Evolutionary conservation across 306 rosid species (phyloP), one percentile per base, ranked within the genome.

Genomic region (Hippophae gyantsensis): DNA sequence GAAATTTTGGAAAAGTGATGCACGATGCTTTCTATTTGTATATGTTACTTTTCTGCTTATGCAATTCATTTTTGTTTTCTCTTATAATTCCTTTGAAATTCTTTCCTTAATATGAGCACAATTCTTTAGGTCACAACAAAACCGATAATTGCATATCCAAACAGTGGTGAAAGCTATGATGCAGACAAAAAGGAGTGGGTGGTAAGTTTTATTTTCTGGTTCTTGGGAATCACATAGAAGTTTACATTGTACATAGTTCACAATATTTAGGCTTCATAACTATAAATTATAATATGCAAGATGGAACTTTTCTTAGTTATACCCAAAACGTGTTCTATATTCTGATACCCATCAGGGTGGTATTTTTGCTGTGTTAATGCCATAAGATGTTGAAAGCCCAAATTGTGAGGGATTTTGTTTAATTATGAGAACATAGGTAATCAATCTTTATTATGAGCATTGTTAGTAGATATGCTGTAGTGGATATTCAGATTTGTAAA

Each of bases 111-210:
- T 53, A 54, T 48, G 9, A 41, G 57, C 47, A n/a, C 11, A 26
- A 69, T 62, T 55, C 55, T 51, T 51, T 92, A 92, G 99, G 90
- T 61, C 55, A 82, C 99, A 49, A 69, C 72, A 61, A 92, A 88
- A 69, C 88, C 97, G n/a, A 56, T 92, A 57, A 60, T 84, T 42
- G 66, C 82, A 57, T 92, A 92, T 79, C 99, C 97, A 65, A 92
- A 92, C 75, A 92, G 97, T 7, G 99, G 99, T 40, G 99, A 92
- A 76, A 84, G 86, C 62, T 92, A 92, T 49, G 84, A 76, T 77
- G 77, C 85, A 56, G 79, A 71, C 69, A 60, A 52, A 59, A 84
- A 77, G 73, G 69, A 69, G 56, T 92, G 99, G 99, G 79, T 65
- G 88, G 98, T 92, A 74, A 85, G 96, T 87, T 57, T 32, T 71